Evolutionary conservation across 2,329 filamentous ascomycete genomes (phyloP), one percentile per base, ranked within the genome.

Genomic region (Colletotrichum aenigma): DNA sequence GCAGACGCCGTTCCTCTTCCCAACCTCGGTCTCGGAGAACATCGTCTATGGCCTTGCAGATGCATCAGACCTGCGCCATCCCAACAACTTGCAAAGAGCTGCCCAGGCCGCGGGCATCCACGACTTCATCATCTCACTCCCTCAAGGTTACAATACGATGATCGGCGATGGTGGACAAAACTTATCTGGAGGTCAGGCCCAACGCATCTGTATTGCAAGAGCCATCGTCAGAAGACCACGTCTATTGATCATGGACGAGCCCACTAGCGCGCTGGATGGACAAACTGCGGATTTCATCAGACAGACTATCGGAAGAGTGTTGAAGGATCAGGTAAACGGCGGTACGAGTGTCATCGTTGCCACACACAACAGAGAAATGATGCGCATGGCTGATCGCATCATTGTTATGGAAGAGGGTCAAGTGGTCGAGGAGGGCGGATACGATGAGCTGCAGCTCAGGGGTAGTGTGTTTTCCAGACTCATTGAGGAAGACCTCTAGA

Each of bases 361-460:
- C 52, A 98, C 96, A 65, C 96, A 98, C 84, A 91, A 90, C 72
- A 88, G 87, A 76, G 93, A 96, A 81, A 97, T 98, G 95, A 98
- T 98, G 94, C 89, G 89, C 73, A 90, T 95, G 74, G 94, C 94
- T 1, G 93, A 95, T 81, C 88, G 91, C 60, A 87, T 98, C 9
- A 87, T 96, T 1, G 91, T 98, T 77, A 79, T 97, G 32, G 90
- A 94, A n/a, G 90, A 92, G 0, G 89, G 90, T 4, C 87, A 90
- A 3, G 91, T 95, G 8, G 93, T 92, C 4, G 91, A 96, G 81
- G 85, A 89, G 71, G 96, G 96, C 0, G 80, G 83, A 1, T 98
- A 93, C 83, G 85, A 89, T 3, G 91, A 91, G 74, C 82, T 98
- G 79, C 79, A 90, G 61, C 79, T 77, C 21, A 82, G 68, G 21